Evolutionary conservation across 2,329 filamentous ascomycete genomes (phyloP), one percentile per base, ranked within the genome.

Genomic region (Monosporascus sp.): DNA sequence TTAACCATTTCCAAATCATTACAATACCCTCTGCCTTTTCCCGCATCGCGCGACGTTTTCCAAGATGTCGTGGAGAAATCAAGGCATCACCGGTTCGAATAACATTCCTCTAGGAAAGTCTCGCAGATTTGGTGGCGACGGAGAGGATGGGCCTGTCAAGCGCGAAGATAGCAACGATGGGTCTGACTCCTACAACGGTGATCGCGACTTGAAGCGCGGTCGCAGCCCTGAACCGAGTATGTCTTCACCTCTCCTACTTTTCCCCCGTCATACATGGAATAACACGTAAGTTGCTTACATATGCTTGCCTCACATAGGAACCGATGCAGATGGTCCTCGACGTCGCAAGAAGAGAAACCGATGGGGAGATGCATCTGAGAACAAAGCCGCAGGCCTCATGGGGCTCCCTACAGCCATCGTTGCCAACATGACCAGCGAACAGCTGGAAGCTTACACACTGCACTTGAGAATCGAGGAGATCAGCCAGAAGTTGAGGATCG

Each of bases 401-500:
- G 94, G 94, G 53, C 81, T 99, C 62, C 91, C 94, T 27, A 99
- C 94, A 17, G 90, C 93, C 67, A 97, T 99, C 71, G 86, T 93
- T 73, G 91, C 92, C 58, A 92, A 93, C 74, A 99, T 99, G 91
- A 99, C 94, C 52, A 93, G 88, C 68, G 94, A 99, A 74, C 94
- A 99, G 79, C 84, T 97, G 52, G 94, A 99, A 71, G 94, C 94
- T 20, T 99, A 99, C 71, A 94, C 92, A 22, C 79, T 97, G 62
- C 93, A 99, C 75, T 77, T 99, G 67, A 90, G 94, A 67, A 97
- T 99, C 68, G 93, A 99, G 72, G 94, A 99, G 74, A 99, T 99
- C 67, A 97, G 91, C 70, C 93, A 99, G 77, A 99, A 99, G 82
- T 84, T 99, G 63, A 88, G 93, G 68, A 99, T 99, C 72, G 95